Conservation (phyloP, 345 rosid genomes). For the Lepidium sativum region DNA sequence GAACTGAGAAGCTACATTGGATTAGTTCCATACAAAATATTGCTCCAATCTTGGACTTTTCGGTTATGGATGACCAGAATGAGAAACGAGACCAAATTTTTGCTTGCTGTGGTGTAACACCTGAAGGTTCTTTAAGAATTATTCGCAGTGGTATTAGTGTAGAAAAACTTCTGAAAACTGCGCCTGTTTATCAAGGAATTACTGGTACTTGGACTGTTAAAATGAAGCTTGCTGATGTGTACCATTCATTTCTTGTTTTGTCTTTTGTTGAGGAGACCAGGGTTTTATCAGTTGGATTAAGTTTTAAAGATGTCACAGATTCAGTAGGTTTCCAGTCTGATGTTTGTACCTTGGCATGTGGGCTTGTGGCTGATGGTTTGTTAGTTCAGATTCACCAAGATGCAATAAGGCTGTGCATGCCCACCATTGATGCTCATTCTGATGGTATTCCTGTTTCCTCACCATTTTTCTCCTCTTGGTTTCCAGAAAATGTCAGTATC, state of each 20-base stretch:
- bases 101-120: constrained; percentile 96
- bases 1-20: constrained; percentile 49
- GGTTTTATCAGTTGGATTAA: constrained; percentile 86
- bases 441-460: constrained; percentile 63
- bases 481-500: constrained; percentile 59
- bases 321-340: constrained; percentile 89
- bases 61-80: constrained; percentile 72
- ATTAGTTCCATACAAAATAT: constrained; percentile 69
- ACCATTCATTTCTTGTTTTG: constrained; percentile 89
- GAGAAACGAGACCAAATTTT: constrained; percentile 89
- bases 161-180: constrained; percentile 79
- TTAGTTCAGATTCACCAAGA: constrained; percentile 81
- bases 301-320: constrained; percentile 92
- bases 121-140: constrained; percentile 92
- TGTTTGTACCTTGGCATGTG: constrained; percentile 94
- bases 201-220: constrained; percentile 86
- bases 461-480: constrained; percentile 79
- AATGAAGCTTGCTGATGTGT: constrained; percentile 61
- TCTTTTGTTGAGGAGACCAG: constrained; percentile 98
- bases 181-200: constrained; percentile 84
- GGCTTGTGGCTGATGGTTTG: constrained; percentile 71
- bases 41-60: constrained; percentile 91
- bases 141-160: constrained; percentile 78
- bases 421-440: constrained; percentile 72
- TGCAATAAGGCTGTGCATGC: constrained; percentile 86